These are phyloP conservation scores for Pseudogymnoascus sp. DNA, from an alignment of 2,329 filamentous ascomycete genomes.

Conservation along the genomic window DNA sequence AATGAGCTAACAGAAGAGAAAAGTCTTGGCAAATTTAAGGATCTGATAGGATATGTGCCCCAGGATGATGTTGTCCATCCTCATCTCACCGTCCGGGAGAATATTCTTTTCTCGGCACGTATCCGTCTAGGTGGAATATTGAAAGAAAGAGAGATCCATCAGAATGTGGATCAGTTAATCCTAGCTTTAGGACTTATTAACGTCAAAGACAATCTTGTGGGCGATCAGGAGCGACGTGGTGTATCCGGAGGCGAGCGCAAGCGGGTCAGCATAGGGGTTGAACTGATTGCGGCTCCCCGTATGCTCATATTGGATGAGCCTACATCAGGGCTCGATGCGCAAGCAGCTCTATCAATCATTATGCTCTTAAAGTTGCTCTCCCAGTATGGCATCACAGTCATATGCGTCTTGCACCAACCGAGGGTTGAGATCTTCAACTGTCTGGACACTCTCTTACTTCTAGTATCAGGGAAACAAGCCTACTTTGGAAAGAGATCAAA, in stretches of 20 bases:
- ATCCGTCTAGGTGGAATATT: constrained; percentile 45
- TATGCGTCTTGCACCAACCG: constrained; percentile 53
- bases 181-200: constrained; percentile 45
- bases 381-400: constrained; percentile 46
- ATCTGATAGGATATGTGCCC: constrained; percentile 53
- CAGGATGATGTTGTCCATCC: constrained; percentile 53
- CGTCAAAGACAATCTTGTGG: constrained; percentile 43
- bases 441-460: constrained; percentile 47
- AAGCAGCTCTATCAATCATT: constrained; percentile 38
- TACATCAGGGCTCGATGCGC: constrained; percentile 46
- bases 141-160: constrained; percentile 39
- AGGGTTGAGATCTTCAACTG: constrained; percentile 49
- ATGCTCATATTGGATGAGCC: constrained; percentile 47
- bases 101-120: constrained; percentile 50
- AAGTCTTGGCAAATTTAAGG: constrained; percentile 38
- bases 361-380: constrained; percentile 42
- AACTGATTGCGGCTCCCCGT: constrained; percentile 48
- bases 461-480: constrained; percentile 45
- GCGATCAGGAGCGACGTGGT: constrained; percentile 41
- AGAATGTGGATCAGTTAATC: constrained; percentile 48
- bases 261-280: constrained; percentile 50
- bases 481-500: constrained; percentile 41
- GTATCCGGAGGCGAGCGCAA: constrained; percentile 51
- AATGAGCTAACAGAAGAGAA: background rate
- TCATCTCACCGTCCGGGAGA: constrained; percentile 52